Conservation (phyloP, 208 protist species). For the Acanthamoeba royreba region DNA sequence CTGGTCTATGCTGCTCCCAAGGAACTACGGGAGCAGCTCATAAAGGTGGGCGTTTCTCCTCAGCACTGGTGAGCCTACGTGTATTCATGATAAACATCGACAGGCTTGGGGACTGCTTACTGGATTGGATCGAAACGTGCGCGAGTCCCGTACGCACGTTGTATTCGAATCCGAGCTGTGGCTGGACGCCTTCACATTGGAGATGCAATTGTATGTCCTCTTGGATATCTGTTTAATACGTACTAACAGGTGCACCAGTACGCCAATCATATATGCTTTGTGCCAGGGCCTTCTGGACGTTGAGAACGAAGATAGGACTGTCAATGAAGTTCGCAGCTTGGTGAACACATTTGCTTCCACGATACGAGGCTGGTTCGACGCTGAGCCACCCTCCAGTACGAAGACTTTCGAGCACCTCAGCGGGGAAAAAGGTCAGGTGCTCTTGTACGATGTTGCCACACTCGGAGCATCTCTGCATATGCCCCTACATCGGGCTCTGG, state of each 20-base stretch:
- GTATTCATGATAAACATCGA: background rate
- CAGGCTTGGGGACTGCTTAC: background rate
- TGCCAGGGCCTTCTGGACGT: background rate
- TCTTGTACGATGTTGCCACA: background rate
- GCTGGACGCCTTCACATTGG: constrained; percentile 17
- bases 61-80: background rate
- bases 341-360: background rate
- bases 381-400: background rate
- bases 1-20: background rate
- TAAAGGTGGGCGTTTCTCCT: background rate
- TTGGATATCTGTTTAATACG: background rate
- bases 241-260: background rate
- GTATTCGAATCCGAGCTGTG: background rate
- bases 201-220: background rate
- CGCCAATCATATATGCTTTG: background rate
- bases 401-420: background rate
- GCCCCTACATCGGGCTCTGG: background rate
- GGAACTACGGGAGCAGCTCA: background rate
- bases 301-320: background rate
- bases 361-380: background rate
- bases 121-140: background rate
- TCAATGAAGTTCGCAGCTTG: background rate
- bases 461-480: background rate
- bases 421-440: background rate
- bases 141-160: background rate